phyloP scores from a whole-genome alignment of 805 yeast genomes.

The Alloascoidea hylecoeti region DNA sequence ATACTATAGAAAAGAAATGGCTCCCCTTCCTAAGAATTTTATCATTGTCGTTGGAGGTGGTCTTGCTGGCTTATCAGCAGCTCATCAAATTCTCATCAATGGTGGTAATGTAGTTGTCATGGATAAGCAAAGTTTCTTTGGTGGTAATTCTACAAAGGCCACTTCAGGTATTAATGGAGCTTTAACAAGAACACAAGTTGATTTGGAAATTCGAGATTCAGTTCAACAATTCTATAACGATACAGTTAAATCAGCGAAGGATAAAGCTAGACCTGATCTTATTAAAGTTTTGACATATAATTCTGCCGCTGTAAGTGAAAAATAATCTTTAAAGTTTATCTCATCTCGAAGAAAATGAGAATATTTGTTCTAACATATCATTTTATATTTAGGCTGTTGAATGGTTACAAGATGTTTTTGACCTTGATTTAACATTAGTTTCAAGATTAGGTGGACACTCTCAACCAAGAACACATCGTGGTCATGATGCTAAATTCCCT shows the following conservation, averaged over 20 bases:
- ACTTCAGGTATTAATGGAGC: constrained; percentile 65
- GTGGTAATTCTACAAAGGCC: constrained; percentile 56
- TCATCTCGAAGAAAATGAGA: too few relatives aligned
- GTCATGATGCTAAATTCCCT: constrained; percentile 48
- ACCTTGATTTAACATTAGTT: constrained; percentile 48
- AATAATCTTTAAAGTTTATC: too few relatives aligned
- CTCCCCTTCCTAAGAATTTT: too few relatives aligned
- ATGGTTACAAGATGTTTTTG: constrained; percentile 57
- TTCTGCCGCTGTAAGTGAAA: too few relatives aligned
- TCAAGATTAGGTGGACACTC: constrained; percentile 80
- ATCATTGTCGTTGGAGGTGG: constrained; percentile 53
- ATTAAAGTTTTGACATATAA: constrained; percentile 45
- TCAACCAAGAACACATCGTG: constrained; percentile 69
- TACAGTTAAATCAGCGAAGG: constrained; percentile 52
- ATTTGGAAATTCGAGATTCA: constrained; percentile 35
- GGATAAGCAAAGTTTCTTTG: constrained; percentile 38
- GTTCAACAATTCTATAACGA: constrained; percentile 48
- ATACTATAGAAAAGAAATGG: too few relatives aligned
- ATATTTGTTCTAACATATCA: too few relatives aligned
- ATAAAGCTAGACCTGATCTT: constrained; percentile 40
- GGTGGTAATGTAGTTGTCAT: constrained; percentile 39
- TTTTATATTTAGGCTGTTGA: constrained; percentile 58
- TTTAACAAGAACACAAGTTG: constrained; percentile 43
- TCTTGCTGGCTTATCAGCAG: constrained; percentile 48
- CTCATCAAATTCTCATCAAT: constrained; percentile 37